Percentiles rank a stretch among this genome's conserved stretches.
Conservation (phyloP, 192 early-diverging fungal species). For the Phycomyces blakesleeanus region DNA sequence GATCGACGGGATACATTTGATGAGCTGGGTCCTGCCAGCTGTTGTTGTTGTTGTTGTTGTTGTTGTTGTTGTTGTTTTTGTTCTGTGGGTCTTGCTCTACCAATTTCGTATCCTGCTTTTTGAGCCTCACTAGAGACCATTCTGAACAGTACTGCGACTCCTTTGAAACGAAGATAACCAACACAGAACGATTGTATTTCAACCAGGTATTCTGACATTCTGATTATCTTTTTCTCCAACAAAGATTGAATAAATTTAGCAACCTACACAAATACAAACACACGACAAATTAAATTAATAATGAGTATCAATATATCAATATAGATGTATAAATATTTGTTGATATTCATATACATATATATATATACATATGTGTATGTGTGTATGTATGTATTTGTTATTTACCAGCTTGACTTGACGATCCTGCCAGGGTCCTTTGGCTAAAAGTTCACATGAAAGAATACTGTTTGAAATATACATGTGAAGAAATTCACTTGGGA, state of each 20-base stretch:
- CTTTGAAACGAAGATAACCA: constrained; percentile 10
- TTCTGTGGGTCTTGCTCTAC: background rate
- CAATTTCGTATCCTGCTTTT: background rate
- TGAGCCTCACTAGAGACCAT: background rate
- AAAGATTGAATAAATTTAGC: constrained; percentile 19
- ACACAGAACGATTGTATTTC: constrained; percentile 19
- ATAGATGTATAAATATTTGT: background rate
- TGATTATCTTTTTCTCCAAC: constrained; percentile 9
- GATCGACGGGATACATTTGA: background rate
- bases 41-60: too few relatives aligned
- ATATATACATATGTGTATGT: too few relatives aligned
- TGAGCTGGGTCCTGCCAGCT: background rate
- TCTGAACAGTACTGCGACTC: background rate
- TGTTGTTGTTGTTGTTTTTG: too few relatives aligned
- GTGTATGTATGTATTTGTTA: too few relatives aligned
- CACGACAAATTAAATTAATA: background rate
- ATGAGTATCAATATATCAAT: too few relatives aligned
- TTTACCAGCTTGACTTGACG: constrained; percentile 15
- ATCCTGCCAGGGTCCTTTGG: background rate
- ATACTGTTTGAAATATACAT: constrained; percentile 13
- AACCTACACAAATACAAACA: too few relatives aligned
- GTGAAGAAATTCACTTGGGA: constrained; percentile 9
- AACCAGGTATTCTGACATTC: constrained; percentile 9
- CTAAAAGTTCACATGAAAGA: constrained; percentile 8
- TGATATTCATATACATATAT: too few relatives aligned